Percentiles rank a stretch among this genome's conserved stretches.
Evolutionary conservation across 495 filamentous ascomycete genomes (phyloP).

Genomic region (Hypoxylon fragiforme): DNA sequence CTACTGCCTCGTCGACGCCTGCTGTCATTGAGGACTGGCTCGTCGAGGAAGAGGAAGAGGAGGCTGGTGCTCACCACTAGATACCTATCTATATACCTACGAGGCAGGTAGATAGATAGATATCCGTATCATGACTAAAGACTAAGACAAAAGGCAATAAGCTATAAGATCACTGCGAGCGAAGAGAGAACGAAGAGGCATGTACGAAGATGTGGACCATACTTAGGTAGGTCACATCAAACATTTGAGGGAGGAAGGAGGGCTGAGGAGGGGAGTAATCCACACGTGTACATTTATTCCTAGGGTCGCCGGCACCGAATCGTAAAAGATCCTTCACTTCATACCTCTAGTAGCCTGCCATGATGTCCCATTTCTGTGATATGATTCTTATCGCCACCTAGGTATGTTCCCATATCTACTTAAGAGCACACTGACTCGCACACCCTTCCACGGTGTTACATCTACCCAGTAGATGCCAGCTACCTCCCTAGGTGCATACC

Average conservation of each 20-base stretch:
- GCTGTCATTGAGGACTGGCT: slow-evolving; percentile 54
- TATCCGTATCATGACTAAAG: neutral
- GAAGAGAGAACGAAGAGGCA: neutral
- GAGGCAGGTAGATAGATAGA: neutral
- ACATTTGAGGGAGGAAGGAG: slow-evolving; percentile 1
- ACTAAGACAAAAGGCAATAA: too few relatives aligned
- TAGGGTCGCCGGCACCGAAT: slow-evolving; percentile 29
- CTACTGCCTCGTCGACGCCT: slow-evolving; percentile 37
- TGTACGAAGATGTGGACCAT: neutral
- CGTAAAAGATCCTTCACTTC: slow-evolving; percentile 26
- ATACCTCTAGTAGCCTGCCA: neutral
- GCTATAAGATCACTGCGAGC: neutral
- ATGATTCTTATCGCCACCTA: too few relatives aligned
- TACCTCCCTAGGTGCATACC: too few relatives aligned
- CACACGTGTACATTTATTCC: slow-evolving; percentile 32
- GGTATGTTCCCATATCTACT: too few relatives aligned
- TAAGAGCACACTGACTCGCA: too few relatives aligned
- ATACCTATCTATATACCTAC: too few relatives aligned
- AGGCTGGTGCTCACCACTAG: slow-evolving; percentile 43
- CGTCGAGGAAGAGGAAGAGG: slow-evolving; percentile 53
- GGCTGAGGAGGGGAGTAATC: slow-evolving; percentile 5
- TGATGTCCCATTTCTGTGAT: too few relatives aligned
- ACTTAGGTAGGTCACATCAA: slow-evolving; percentile 3
- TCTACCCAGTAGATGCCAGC: too few relatives aligned
- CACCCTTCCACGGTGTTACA: too few relatives aligned